Conservation (phyloP, 2,329 filamentous ascomycete species). For the Macrophomina pseudophaseolina region DNA sequence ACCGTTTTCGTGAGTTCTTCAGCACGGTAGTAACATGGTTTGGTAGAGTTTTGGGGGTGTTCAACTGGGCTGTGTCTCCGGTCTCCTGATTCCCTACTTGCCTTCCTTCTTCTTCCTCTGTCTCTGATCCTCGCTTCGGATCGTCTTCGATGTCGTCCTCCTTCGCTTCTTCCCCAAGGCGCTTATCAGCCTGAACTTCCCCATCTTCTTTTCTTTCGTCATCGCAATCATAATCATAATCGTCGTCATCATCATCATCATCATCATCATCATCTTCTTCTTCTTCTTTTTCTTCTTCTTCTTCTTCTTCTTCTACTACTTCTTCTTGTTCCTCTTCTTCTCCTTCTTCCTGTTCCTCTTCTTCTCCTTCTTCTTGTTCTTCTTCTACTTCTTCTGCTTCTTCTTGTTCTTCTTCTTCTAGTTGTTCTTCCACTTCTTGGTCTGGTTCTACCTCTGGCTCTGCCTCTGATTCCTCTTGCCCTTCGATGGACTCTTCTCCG, state of each 20-base stretch:
- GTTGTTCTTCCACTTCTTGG: not conserved
- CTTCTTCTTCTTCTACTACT: too few relatives aligned
- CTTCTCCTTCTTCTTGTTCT: not conserved
- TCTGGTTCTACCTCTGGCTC: not conserved
- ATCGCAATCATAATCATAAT: too few relatives aligned
- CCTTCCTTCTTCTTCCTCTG: too few relatives aligned
- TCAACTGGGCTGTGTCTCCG: not conserved
- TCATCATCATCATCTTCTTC: too few relatives aligned
- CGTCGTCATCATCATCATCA: too few relatives aligned
- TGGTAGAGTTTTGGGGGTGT: not conserved
- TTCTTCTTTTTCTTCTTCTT: too few relatives aligned
- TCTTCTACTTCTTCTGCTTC: not conserved
- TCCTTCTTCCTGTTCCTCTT: too few relatives aligned
- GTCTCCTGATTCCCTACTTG: too few relatives aligned
- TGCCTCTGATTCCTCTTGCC: not conserved
- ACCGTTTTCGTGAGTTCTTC: not conserved
- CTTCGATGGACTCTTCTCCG: not conserved
- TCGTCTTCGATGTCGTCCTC: not conserved
- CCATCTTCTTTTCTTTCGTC: too few relatives aligned
- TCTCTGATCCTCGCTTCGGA: not conserved
- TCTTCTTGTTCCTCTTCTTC: too few relatives aligned
- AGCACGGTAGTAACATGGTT: not conserved
- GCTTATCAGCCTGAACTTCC: too few relatives aligned
- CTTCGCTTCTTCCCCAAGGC: not conserved
- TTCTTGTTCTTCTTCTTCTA: not conserved